A percentile compares a stretch with the other conserved stretches of the same genome.
These are phyloP conservation scores for Annulohypoxylon stygium DNA, from an alignment of 495 filamentous ascomycete genomes.

Conservation along the genomic window DNA sequence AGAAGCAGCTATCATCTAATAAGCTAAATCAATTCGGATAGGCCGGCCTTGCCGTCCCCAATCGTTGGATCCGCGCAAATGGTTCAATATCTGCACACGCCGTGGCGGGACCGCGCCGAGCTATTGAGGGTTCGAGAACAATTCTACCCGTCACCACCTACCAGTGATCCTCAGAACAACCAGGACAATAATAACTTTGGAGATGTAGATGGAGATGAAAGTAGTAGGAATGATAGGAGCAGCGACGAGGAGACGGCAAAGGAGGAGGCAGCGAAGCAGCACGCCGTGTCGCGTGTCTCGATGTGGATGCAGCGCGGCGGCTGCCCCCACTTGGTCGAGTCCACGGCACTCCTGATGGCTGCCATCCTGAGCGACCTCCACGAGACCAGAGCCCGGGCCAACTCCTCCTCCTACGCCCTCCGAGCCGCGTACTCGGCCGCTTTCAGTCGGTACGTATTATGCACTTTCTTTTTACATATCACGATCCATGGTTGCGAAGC, in stretches of 20 bases:
- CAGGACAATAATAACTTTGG: conserved; percentile 15
- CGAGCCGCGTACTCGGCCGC: conserved; percentile 63
- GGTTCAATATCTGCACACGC: conserved; percentile 82
- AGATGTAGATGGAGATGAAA: conserved; percentile 32
- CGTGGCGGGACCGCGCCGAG: conserved; percentile 77
- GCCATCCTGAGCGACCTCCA: conserved; percentile 75
- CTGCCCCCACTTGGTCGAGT: conserved; percentile 85
- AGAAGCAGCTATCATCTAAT: background rate
- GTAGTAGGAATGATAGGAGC: background rate
- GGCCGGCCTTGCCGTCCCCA: background rate
- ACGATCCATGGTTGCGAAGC: conserved; percentile 17
- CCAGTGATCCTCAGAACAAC: conserved; percentile 17
- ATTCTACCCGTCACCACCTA: conserved; percentile 67
- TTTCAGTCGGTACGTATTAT: conserved; percentile 61
- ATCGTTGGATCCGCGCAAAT: conserved; percentile 53
- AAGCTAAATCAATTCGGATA: background rate
- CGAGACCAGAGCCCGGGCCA: conserved; percentile 58
- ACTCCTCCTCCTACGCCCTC: conserved; percentile 55
- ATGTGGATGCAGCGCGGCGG: conserved; percentile 76
- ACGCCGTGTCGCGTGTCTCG: conserved; percentile 63
- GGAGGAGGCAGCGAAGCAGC: conserved; percentile 43
- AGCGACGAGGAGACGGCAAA: conserved; percentile 25
- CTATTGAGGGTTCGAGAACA: conserved; percentile 74
- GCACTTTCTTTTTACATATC: background rate
- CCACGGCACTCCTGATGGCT: conserved; percentile 80